Conservation (phyloP, 2,329 filamentous ascomycete species). For the Talaromyces sp. region DNA sequence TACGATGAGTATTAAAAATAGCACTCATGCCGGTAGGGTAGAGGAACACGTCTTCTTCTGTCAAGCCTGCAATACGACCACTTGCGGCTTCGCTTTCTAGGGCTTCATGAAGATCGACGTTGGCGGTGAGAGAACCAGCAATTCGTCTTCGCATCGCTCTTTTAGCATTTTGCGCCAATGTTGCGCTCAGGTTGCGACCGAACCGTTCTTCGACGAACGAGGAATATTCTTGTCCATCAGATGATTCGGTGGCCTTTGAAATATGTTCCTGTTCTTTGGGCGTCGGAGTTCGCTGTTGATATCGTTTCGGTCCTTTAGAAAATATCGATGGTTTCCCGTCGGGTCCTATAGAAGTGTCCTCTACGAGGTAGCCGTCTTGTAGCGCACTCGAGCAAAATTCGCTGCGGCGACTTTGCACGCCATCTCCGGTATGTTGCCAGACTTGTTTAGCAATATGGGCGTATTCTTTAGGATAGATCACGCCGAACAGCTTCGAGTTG, state of each 20-base stretch:
- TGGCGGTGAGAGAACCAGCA: constrained; percentile 71
- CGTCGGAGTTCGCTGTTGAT: constrained; percentile 60
- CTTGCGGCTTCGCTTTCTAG: constrained; percentile 40
- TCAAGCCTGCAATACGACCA: constrained; percentile 52
- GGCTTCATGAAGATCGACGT: constrained; percentile 61
- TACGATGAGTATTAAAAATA: constrained; percentile 82
- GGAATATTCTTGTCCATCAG: constrained; percentile 60
- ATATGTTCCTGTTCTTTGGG: constrained; percentile 37
- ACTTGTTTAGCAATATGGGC: constrained; percentile 81
- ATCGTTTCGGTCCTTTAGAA: constrained; percentile 71
- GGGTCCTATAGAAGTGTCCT: constrained; percentile 35
- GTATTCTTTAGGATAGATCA: constrained; percentile 64
- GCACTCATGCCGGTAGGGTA: constrained; percentile 91
- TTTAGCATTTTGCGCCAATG: constrained; percentile 74
- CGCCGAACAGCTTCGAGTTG: constrained; percentile 59
- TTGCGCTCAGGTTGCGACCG: constrained; percentile 79
- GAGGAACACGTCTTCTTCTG: constrained; percentile 82
- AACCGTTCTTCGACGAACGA: constrained; percentile 92
- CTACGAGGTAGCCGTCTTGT: constrained; percentile 60
- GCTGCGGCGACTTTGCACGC: constrained; percentile 81
- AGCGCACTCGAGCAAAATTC: constrained; percentile 81
- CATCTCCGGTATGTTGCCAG: constrained; percentile 95
- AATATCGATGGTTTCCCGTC: constrained; percentile 30
- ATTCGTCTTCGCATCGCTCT: constrained; percentile 82
- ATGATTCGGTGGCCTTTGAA: constrained; percentile 20